phyloP scores from a whole-genome alignment of 2,329 filamentous ascomycete species.

The Arachnomyces sp. region DNA sequence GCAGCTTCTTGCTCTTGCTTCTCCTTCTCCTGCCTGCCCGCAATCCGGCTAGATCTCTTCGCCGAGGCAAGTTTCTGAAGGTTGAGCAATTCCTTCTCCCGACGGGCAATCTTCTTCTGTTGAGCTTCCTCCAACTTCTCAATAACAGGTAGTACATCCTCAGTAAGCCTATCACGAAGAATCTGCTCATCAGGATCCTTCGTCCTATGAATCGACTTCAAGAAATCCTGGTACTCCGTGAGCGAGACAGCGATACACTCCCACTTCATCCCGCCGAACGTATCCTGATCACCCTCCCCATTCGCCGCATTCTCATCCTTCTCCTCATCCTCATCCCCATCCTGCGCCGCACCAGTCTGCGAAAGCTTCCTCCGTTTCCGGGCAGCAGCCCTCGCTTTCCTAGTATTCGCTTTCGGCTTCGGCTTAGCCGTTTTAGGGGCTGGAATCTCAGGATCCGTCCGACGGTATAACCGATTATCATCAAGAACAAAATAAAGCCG shows the following conservation, averaged over 20 bases:
- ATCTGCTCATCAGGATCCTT: constrained; percentile 79
- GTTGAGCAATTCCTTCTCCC: constrained; percentile 71
- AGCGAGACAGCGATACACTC: constrained; percentile 81
- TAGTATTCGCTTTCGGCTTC: constrained; percentile 57
- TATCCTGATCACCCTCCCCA: constrained; percentile 42
- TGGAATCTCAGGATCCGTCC: constrained; percentile 63
- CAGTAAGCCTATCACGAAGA: constrained; percentile 60
- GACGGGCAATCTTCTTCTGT: constrained; percentile 62
- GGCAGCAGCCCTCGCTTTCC: constrained; percentile 53
- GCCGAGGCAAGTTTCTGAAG: constrained; percentile 84
- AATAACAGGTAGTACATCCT: constrained; percentile 75
- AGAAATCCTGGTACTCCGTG: constrained; percentile 63
- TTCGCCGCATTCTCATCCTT: constrained; percentile 28
- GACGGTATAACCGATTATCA: constrained; percentile 85
- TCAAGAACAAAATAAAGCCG: constrained; percentile 85
- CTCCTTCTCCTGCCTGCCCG: constrained; percentile 69
- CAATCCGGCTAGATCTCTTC: constrained; percentile 85
- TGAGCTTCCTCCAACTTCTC: constrained; percentile 64
- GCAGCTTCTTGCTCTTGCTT: constrained; percentile 61
- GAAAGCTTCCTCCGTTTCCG: constrained; percentile 61
- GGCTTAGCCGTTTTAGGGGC: constrained; percentile 50
- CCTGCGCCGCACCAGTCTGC: constrained; percentile 30
- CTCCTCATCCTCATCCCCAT: constrained; percentile 37
- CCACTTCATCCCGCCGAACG: constrained; percentile 72
- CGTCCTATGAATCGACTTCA: constrained; percentile 63